Percentiles rank a stretch among this genome's conserved stretches.
phyloP scores from a whole-genome alignment of 495 filamentous ascomycete genomes.

The Aspergillus campestris region DNA sequence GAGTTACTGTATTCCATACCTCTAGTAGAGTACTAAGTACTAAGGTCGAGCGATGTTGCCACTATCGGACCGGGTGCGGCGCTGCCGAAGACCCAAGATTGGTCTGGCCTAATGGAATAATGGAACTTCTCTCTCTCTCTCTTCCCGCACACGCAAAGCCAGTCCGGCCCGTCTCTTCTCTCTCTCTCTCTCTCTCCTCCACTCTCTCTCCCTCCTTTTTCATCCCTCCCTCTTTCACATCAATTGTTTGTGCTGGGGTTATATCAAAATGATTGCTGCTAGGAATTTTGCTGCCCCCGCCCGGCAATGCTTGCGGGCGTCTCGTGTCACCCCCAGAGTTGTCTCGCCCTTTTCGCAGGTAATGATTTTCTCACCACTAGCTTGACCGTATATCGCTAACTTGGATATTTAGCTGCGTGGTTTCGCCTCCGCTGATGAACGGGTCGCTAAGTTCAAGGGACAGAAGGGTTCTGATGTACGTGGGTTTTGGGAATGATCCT shows the following conservation, averaged over 20 bases:
- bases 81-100: constrained; percentile 25
- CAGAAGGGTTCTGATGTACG: constrained; percentile 77
- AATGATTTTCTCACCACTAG: constrained; percentile 13
- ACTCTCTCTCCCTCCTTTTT: constrained; percentile 15
- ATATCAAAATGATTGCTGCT: constrained; percentile 49
- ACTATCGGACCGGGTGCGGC: constrained; percentile 29
- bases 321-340: constrained; percentile 39
- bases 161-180: constrained; percentile 12
- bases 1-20: too few relatives aligned
- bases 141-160: constrained; percentile 12
- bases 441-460: constrained; percentile 89
- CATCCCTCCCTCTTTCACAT: constrained; percentile 17
- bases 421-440: constrained; percentile 53
- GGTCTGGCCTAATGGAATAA: constrained; percentile 9
- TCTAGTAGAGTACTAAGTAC: too few relatives aligned
- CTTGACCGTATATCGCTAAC: constrained; percentile 16
- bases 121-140: constrained; percentile 4
- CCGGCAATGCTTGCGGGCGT: constrained; percentile 48
- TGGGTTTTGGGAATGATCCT: too few relatives aligned
- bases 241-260: constrained; percentile 17
- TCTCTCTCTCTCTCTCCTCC: constrained; percentile 12
- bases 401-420: constrained; percentile 27
- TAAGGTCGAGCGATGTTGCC: too few relatives aligned
- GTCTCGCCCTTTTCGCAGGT: constrained; percentile 46
- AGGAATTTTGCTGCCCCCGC: constrained; percentile 47